phyloP scores from a whole-genome alignment of 139 green algal genomes.

The Tetraselmis striata region DNA sequence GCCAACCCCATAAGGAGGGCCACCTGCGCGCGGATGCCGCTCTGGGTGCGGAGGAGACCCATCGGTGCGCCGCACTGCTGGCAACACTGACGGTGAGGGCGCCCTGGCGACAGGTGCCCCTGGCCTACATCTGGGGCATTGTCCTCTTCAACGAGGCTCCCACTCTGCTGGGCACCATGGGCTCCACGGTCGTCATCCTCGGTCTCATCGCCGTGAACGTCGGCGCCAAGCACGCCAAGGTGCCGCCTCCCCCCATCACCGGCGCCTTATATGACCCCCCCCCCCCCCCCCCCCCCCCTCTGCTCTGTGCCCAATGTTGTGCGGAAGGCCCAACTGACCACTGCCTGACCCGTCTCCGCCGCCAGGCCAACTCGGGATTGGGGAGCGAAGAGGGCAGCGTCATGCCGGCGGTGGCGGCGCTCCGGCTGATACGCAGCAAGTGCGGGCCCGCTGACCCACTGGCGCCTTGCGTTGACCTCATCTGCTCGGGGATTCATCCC shows the following conservation, averaged over 20 bases:
- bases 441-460: not conserved
- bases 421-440: not conserved
- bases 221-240: too few relatives aligned
- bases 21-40: too few relatives aligned
- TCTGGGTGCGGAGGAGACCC: too few relatives aligned
- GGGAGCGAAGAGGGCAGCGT: not conserved
- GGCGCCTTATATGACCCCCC: too few relatives aligned
- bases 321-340: too few relatives aligned
- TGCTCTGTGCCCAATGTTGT: too few relatives aligned
- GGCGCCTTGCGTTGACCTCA: not conserved
- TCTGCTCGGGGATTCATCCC: too few relatives aligned
- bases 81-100: too few relatives aligned
- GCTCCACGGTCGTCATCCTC: not conserved
- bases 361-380: not conserved
- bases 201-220: not conserved
- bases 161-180: not conserved
- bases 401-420: not conserved
- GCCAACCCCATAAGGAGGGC: not conserved
- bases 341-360: too few relatives aligned
- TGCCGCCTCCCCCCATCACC: too few relatives aligned
- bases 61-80: too few relatives aligned
- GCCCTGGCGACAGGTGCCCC: not conserved
- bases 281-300: too few relatives aligned
- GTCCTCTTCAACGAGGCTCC: not conserved
- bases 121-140: not conserved